These are phyloP conservation scores for Nitzschia putrida DNA, from an alignment of 108 stramenopile species.

Conservation along the genomic window DNA sequence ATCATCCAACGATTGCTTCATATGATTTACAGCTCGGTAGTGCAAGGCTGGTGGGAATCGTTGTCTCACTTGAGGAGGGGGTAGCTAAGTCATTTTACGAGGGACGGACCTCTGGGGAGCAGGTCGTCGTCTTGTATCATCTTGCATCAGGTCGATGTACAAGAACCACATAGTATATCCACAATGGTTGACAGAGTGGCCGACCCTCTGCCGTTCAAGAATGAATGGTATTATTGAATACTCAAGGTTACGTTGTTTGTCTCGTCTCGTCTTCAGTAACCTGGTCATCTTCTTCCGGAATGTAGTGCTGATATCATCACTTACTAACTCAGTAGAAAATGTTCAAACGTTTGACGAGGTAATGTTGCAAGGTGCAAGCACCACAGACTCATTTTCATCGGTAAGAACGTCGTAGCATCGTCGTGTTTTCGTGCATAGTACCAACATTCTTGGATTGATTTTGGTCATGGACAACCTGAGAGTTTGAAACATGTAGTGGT, in stretches of 20 bases:
- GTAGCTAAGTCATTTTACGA: too few species aligned
- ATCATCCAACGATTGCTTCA: not conserved
- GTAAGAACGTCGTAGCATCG: not conserved
- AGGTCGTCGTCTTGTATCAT: too few species aligned
- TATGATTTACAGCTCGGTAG: too few species aligned
- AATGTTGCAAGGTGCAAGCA: not conserved
- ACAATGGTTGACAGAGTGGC: conserved; percentile 17
- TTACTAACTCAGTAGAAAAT: not conserved
- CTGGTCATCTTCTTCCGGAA: not conserved
- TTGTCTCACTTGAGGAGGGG: too few species aligned
- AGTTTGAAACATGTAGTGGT: too few species aligned
- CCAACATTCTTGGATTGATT: not conserved
- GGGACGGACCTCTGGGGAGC: too few species aligned
- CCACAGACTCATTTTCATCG: conserved; percentile 8
- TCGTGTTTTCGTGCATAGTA: too few species aligned
- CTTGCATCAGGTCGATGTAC: conserved; percentile 9
- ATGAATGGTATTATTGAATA: conserved; percentile 15
- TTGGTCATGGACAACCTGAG: too few species aligned
- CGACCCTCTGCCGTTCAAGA: conserved; percentile 21
- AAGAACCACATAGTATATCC: conserved; percentile 31
- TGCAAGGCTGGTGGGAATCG: too few species aligned
- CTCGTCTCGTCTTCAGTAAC: not conserved
- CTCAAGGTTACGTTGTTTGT: conserved; percentile 2
- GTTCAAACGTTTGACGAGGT: not conserved
- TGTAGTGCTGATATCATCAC: too few species aligned